A percentile compares a stretch with the other conserved stretches of the same genome.
phyloP scores from a whole-genome alignment of 768 basidiomycete genomes.

The Russula dissimulans region DNA sequence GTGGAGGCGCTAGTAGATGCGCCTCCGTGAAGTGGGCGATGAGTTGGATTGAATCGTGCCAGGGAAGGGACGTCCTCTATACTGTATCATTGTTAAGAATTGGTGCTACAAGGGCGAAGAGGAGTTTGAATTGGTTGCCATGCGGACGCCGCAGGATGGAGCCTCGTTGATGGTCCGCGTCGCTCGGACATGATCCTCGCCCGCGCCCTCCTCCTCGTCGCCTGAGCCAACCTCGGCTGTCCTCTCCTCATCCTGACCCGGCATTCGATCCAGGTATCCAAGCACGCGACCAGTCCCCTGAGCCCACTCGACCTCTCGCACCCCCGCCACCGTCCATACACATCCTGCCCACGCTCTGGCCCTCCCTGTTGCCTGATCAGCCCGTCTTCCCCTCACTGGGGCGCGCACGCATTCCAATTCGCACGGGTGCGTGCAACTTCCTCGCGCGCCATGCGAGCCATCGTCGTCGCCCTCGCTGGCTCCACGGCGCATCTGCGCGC shows the following conservation, averaged over 20 bases:
- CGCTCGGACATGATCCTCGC: conserved; percentile 22
- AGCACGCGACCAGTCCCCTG: conserved; percentile 30
- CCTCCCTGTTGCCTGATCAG: conserved; percentile 24
- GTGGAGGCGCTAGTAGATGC: conserved; percentile 52
- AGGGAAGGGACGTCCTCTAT: background rate
- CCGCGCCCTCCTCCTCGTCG: conserved; percentile 25
- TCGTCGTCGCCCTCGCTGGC: background rate
- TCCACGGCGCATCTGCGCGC: background rate
- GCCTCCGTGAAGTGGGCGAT: conserved; percentile 44
- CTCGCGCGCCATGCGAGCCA: background rate
- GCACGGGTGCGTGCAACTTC: background rate
- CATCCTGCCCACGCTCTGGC: conserved; percentile 1
- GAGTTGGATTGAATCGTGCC: conserved; percentile 20
- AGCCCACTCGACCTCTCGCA: background rate
- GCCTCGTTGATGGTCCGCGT: background rate
- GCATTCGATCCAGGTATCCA: conserved; percentile 25
- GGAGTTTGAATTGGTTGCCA: background rate
- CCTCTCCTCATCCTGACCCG: conserved; percentile 24
- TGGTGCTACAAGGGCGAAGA: background rate
- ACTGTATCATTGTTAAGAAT: background rate
- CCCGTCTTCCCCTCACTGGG: background rate
- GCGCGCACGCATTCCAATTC: background rate
- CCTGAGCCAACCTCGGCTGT: conserved; percentile 21
- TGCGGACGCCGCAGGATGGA: background rate
- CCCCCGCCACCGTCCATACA: background rate